A percentile compares a stretch with the other conserved stretches of the same genome.
phyloP scores from a whole-genome alignment of 148 eudicot genomes.

The Salicornia ramosissima region DNA sequence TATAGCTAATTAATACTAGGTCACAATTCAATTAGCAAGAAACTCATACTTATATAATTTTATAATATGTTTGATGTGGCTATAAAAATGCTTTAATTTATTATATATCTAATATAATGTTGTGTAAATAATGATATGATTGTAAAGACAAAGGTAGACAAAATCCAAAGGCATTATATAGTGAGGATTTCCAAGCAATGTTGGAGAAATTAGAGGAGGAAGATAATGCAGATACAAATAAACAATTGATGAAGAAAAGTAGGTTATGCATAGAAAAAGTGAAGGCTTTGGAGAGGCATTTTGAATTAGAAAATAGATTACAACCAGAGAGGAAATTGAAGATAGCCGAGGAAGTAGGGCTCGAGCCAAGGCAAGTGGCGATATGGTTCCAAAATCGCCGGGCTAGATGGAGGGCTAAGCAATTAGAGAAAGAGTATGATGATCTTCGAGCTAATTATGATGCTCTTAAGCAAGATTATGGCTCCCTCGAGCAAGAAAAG shows the following conservation, averaged over 20 bases:
- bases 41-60: too few species aligned
- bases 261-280: constrained; percentile 73
- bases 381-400: constrained; percentile 98
- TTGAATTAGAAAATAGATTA: constrained; percentile 83
- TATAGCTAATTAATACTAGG: too few species aligned
- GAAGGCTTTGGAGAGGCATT: constrained; percentile 77
- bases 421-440: constrained; percentile 70
- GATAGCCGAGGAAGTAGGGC: constrained; percentile 80
- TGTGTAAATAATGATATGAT: too few species aligned
- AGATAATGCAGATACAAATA: constrained; percentile 48
- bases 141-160: constrained; percentile 25
- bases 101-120: too few species aligned
- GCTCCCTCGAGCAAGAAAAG: constrained; percentile 57
- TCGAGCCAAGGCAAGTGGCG: constrained; percentile 93
- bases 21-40: too few species aligned
- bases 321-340: constrained; percentile 79
- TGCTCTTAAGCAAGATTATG: constrained; percentile 59
- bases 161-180: constrained; percentile 47
- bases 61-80: too few species aligned
- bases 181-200: constrained; percentile 69
- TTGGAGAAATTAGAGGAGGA: constrained; percentile 68
- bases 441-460: constrained; percentile 63
- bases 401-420: constrained; percentile 85
- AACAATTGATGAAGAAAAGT: constrained; percentile 59
- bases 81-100: not conserved